Evolutionary conservation across 2,329 filamentous ascomycete species (phyloP).

Genomic region (Celoporthe dispersa): DNA sequence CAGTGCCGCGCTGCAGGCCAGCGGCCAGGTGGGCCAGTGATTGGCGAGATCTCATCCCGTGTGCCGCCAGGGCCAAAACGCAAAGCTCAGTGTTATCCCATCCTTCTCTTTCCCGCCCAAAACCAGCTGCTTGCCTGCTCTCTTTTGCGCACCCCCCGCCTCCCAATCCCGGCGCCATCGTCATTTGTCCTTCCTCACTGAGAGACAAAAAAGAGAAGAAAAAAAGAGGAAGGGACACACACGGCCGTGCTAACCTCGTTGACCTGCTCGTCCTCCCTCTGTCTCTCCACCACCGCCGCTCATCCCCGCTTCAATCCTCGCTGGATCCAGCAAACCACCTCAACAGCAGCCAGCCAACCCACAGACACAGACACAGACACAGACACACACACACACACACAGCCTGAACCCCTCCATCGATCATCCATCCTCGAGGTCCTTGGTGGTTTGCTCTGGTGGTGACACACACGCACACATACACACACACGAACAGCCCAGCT

Average conservation of each 20-base stretch:
- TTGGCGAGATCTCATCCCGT: slow-evolving; percentile 1
- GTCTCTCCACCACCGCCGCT: not conserved
- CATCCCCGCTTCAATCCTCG: slow-evolving; percentile 25
- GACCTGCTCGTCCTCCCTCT: slow-evolving; percentile 8
- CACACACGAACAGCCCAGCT: not conserved
- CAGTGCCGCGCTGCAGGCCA: slow-evolving; percentile 1
- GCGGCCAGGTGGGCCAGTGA: not conserved
- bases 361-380: no score
- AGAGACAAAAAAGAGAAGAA: not conserved
- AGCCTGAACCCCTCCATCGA: not conserved
- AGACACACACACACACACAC: not conserved
- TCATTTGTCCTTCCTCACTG: slow-evolving; percentile 2
- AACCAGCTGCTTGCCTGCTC: not conserved
- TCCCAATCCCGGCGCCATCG: not conserved
- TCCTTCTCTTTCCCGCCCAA: not conserved
- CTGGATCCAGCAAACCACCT: slow-evolving; percentile 19
- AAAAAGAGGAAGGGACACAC: not conserved
- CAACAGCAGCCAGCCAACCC: not conserved
- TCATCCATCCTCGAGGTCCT: not conserved
- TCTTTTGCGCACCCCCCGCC: no score
- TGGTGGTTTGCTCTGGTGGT: not conserved
- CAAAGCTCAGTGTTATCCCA: not conserved
- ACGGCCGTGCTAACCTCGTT: not conserved
- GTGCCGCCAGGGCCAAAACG: not conserved
- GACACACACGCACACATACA: not conserved